phyloP scores from a whole-genome alignment of 2,329 filamentous ascomycete genomes.

The Trichoderma koningii region DNA sequence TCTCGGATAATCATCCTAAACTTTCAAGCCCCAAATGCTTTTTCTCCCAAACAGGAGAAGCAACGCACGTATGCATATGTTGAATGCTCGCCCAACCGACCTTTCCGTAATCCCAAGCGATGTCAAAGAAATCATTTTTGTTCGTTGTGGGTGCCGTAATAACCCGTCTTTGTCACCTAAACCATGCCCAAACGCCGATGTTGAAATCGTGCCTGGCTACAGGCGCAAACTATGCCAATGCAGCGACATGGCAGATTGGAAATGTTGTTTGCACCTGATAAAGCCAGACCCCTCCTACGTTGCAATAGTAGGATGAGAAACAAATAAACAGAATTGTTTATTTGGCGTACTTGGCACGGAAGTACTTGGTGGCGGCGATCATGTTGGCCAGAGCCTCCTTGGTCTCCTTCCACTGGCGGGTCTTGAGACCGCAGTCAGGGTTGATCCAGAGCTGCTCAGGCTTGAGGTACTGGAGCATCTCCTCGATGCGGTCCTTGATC shows the following conservation, averaged over 20 bases:
- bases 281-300: constrained; percentile 30
- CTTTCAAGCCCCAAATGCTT: constrained; percentile 33
- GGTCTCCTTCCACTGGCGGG: constrained; percentile 96
- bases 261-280: constrained; percentile 31
- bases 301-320: constrained; percentile 29
- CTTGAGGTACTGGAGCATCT: constrained; percentile 98
- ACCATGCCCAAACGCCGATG: constrained; percentile 56
- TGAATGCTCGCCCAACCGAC: constrained; percentile 44
- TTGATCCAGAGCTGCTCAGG: constrained; percentile 99
- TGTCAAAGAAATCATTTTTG: constrained; percentile 36
- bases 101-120: constrained; percentile 28
- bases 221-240: constrained; percentile 42
- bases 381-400: constrained; percentile 95
- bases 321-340: constrained; percentile 41
- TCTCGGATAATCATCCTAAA: constrained; percentile 29
- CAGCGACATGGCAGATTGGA: constrained; percentile 34
- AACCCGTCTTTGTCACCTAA: constrained; percentile 40
- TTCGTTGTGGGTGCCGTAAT: constrained; percentile 40
- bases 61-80: constrained; percentile 44
- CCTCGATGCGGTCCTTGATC: constrained; percentile 95
- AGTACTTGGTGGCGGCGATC: constrained; percentile 97
- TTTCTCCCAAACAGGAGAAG: constrained; percentile 39
- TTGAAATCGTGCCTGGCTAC: constrained; percentile 57
- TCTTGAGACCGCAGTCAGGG: constrained; percentile 99
- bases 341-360: constrained; percentile 84